phyloP scores from a whole-genome alignment of 2,329 filamentous ascomycete genomes.

The Aureobasidium namibiae region DNA sequence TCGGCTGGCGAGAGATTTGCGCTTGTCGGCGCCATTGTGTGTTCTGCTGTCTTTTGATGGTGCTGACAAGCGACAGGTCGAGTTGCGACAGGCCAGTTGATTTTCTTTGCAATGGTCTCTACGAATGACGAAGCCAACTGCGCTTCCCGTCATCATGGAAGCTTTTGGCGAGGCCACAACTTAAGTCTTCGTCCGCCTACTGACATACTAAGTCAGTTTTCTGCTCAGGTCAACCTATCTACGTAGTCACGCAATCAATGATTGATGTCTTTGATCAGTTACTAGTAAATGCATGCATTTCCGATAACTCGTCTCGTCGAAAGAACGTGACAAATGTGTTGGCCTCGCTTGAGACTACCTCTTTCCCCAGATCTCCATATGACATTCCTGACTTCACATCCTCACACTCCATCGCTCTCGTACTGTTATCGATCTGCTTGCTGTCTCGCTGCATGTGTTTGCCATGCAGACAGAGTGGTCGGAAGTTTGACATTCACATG shows the following conservation, averaged over 20 bases:
- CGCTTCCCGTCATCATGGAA: not conserved
- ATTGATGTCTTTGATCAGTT: not conserved
- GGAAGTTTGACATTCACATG: not conserved
- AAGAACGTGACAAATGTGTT: not conserved
- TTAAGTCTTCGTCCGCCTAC: not conserved
- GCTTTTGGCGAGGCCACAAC: not conserved
- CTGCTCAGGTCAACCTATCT: not conserved
- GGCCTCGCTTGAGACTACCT: not conserved
- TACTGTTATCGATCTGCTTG: not conserved
- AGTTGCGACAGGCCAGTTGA: not conserved
- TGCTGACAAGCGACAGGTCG: not conserved
- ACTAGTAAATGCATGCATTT: not conserved
- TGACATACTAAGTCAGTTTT: too few species aligned
- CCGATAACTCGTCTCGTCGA: not conserved
- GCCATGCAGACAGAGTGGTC: not conserved
- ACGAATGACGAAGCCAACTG: conserved; percentile 5
- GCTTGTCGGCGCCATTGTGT: conserved; percentile 52
- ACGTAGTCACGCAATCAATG: not conserved
- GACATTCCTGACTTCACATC: not conserved
- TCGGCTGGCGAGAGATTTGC: conserved; percentile 84
- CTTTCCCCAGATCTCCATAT: not conserved
- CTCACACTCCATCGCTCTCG: not conserved
- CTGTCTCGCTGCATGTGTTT: not conserved
- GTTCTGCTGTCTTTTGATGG: not conserved
- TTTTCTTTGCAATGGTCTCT: conserved; percentile 9